phyloP scores from a whole-genome alignment of 2,329 filamentous ascomycete genomes.

The Ophiostoma piceae region DNA sequence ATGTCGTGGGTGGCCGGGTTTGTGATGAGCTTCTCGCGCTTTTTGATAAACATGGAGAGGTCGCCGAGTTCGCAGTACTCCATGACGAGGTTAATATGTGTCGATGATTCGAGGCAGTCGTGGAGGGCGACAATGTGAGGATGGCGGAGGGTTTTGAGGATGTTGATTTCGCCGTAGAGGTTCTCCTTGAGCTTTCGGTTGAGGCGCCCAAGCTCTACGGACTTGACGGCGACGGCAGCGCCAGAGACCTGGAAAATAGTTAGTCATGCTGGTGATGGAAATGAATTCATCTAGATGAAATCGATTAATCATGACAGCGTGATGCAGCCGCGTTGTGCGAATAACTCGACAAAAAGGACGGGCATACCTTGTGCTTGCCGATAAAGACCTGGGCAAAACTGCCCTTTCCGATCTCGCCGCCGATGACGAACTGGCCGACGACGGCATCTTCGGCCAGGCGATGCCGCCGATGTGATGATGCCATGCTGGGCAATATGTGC shows the following conservation, averaged over 20 bases:
- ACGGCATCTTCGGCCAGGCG: conserved; percentile 26
- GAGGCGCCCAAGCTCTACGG: conserved; percentile 81
- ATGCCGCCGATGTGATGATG: conserved; percentile 24
- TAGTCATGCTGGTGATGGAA: background rate
- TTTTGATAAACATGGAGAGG: conserved; percentile 92
- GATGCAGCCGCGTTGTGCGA: background rate
- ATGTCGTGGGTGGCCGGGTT: conserved; percentile 82
- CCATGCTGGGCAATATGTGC: conserved; percentile 21
- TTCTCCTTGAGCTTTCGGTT: conserved; percentile 97
- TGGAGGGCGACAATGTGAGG: conserved; percentile 96
- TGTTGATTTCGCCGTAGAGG: conserved; percentile 89
- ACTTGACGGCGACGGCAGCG: conserved; percentile 90
- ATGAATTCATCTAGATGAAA: background rate
- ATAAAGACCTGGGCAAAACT: conserved; percentile 96
- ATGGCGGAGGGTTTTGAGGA: conserved; percentile 87
- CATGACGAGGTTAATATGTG: conserved; percentile 95
- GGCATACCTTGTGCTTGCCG: conserved; percentile 70
- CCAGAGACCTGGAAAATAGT: conserved; percentile 58
- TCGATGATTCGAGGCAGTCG: conserved; percentile 80
- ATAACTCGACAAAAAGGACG: background rate
- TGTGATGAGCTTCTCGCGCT: conserved; percentile 71
- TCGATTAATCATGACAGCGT: too few relatives aligned
- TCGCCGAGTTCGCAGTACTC: conserved; percentile 97
- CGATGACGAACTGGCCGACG: conserved; percentile 29
- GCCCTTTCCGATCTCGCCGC: conserved; percentile 80